Evolutionary conservation across 306 rosid species (phyloP), one percentile per base, ranked within the genome.

Genomic region (Vigna trinervia): DNA sequence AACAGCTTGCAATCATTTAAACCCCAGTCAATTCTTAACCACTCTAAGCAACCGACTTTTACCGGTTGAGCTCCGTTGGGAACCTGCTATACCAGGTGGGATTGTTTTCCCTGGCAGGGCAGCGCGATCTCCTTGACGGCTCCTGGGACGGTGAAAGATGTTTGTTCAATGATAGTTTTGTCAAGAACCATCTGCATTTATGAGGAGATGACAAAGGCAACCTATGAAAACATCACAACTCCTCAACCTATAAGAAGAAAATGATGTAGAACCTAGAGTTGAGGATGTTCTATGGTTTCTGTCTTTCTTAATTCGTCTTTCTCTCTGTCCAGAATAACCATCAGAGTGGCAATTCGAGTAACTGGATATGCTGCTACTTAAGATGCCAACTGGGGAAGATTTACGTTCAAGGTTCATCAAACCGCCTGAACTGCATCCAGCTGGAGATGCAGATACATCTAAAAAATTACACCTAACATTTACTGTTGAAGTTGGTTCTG

Each of bases 171-270:
- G 28, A 26, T 26, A 26, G 28, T 26, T 26, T 26, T 26, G 28
- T 26, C 28, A 26, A 26, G 3, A 26, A 26, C 28, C 28, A 26
- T 26, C 28, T 2, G 28, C 28, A 26, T 26, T 26, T 26, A 2
- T 26, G 28, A 26, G 28, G 28, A 26, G 28, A 26, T 26, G 28
- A 26, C 28, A 26, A 26, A 26, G 28, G 28, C 3, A 26, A 26
- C 96, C 96, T 47, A 91, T 84, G 83, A 89, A 93, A 39, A 93
- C 89, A 68, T 93, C 96, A 71, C 87, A 93, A 83, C 87, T 89
- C 82, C 92, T 82, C 63, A 82, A 78, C 77, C 92, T 89, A 76
- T 85, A 83, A 62, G 88, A 86, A 78, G 96, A 87, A 79, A 87
- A 85, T 36, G 96, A 91, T 71, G 87, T 77, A 22, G 93, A 89